A percentile compares a stretch with the other conserved stretches of the same genome.
Evolutionary conservation across 768 basidiomycete genomes (phyloP).

Genomic region (Podaxis sp.): DNA sequence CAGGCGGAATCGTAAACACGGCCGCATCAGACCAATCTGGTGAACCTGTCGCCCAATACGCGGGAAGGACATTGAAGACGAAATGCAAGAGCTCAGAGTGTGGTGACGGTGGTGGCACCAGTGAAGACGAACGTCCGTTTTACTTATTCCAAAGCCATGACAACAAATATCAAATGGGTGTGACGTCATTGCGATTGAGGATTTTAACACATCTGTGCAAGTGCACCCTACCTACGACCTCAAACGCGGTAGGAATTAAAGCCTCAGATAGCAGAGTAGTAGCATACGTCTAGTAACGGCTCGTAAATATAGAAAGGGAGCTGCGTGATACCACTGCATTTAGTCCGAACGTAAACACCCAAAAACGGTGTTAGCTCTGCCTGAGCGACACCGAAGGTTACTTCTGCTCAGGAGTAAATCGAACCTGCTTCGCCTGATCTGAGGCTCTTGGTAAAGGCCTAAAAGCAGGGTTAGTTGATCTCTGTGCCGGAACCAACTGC

Average conservation of each 20-base stretch:
- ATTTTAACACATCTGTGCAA: not conserved
- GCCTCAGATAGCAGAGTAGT: no score
- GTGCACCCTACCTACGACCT: no score
- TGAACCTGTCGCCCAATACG: not conserved
- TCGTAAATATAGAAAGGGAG: not conserved
- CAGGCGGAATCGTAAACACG: not conserved
- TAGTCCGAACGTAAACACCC: not conserved
- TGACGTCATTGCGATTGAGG: slow-evolving; percentile 2
- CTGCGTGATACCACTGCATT: not conserved
- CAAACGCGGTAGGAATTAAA: no score
- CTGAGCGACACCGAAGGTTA: not conserved
- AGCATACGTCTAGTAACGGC: no score
- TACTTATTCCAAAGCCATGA: no score
- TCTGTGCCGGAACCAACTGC: not conserved
- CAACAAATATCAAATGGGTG: not conserved
- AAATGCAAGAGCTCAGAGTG: no score
- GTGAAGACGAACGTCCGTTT: not conserved
- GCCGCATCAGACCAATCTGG: not conserved
- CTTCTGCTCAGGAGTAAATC: not conserved
- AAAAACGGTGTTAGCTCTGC: not conserved
- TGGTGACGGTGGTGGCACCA: not conserved
- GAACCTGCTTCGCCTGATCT: not conserved
- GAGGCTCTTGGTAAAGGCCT: not conserved
- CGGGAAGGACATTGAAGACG: slow-evolving; percentile 1
- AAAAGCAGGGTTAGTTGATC: not conserved